Base-by-base conservation (phyloP, 768 basidiomycete species). In the Sporobolomyces roseus region DNA sequence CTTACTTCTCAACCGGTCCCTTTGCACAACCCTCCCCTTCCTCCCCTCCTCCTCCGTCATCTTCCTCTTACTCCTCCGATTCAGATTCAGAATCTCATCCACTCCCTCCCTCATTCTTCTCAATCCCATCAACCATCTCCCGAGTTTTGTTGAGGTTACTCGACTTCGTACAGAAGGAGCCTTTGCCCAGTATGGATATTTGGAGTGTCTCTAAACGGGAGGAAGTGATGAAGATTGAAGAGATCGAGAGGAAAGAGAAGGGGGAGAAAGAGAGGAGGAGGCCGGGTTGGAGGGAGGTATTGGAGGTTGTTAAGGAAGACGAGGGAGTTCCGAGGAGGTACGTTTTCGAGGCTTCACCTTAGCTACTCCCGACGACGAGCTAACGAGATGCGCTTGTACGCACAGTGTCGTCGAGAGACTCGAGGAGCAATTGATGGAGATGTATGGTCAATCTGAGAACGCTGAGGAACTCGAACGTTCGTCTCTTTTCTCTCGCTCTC, bases 261-360 rank as follows among this genome's bases (percentile, higher is more conserved):
- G 19, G 46, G 41, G 32, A 21, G 58, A 23, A n/a, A 35, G 30
- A 32, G 23, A 35, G 25, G 30, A 32, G 19, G 0, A 30, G 2
- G 23, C 35, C 36, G 12, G 68, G 63, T 16, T 69, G 68, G 68
- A 52, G 53, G 32, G 63, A 69, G 35, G 68, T 69, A 3, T 21
- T 69, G 3, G 59, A 43, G 0, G 45, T 64, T 3, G 68, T 58
- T 35, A 49, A 58, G 21, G 63, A 64, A 36, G 43, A 25, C 13
- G 33, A 48, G 6, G 49, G 23, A 23, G 35, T 69, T 17, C 36
- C 27, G 23, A 59, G 54, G 17, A 51, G 33, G 62, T 64, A 45
- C 25, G 63, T 50, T 36, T 32, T 35, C 21, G 4, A 17, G 14
- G 33, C 4, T 9, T 36, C 33, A 27, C 36, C 23, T 41, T n/a